Evolutionary conservation across 371 early-diverging fungal genomes (phyloP), one percentile per base, ranked within the genome.

Genomic region (Coemansia sp.): DNA sequence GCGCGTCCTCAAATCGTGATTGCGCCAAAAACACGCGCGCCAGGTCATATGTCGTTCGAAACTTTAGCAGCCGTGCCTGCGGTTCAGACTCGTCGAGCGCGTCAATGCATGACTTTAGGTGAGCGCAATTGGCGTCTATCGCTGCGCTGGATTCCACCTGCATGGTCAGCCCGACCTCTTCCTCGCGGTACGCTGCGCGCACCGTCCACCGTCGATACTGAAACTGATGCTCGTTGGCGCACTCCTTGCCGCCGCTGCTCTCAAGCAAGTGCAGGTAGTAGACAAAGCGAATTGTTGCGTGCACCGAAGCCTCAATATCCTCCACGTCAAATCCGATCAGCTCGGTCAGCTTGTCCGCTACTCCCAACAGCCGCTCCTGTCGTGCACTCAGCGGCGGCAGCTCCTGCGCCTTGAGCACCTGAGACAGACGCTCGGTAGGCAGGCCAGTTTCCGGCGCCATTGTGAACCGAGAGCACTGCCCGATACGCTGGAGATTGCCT

Each of bases 161-260:
- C 44, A 67, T 16, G 3, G 59, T 29, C 11, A 67, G 44, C 3
- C 72, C 63, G 8, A 47, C 32, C 10, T 62, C 63, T 16, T 71
- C 72, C 46, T 71, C 72, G 40, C 72, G 62, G 55, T 71, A 71
- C 38, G 63, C 63, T 31, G 72, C 44, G 7, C 72, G 67, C 40
- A 71, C 60, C 3, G 44, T 46, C 72, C 72, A 71, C 51, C 72
- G 37, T 1, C 62, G 51, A 36, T 43, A 51, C 51, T 62, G 65
- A n/a, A 54, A 58, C 47, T 47, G 47, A 6, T 24, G 16, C 4
- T 66, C 61, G 3, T 24, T 24, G 24, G 24, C 24, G 24, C 24
- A 24, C 24, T 24, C 24, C 24, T 24, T 24, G 24, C 24, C 24
- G 24, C 24, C 24, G 24, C 24, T 24, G 24, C 24, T 24, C 47